These are phyloP conservation scores for Ilyonectria mors-panacis DNA, from an alignment of 2,329 filamentous ascomycete genomes.

Conservation along the genomic window DNA sequence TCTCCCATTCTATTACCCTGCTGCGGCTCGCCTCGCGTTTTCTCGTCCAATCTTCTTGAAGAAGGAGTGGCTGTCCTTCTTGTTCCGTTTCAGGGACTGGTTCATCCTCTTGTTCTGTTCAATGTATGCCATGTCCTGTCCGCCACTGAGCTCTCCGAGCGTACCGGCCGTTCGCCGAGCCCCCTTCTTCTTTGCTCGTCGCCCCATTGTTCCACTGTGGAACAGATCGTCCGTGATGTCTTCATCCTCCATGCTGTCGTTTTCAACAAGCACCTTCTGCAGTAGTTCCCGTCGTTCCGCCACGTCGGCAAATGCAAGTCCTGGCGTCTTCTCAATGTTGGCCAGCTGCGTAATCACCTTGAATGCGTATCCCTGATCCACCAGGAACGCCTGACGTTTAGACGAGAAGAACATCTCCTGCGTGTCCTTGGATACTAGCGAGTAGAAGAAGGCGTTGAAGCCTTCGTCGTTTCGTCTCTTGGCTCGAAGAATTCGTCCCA, in stretches of 20 bases:
- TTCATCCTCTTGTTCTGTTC: slow-evolving; percentile 84
- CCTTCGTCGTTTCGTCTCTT: slow-evolving; percentile 98
- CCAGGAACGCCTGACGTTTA: slow-evolving; percentile 95
- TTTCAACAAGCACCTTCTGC: slow-evolving; percentile 90
- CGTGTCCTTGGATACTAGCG: slow-evolving; percentile 95
- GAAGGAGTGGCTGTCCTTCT: slow-evolving; percentile 57
- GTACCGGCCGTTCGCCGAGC: slow-evolving; percentile 87
- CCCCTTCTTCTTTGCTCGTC: slow-evolving; percentile 67
- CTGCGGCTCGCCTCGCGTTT: slow-evolving; percentile 56
- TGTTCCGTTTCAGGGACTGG: slow-evolving; percentile 56
- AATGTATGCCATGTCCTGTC: slow-evolving; percentile 97
- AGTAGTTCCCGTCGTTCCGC: slow-evolving; percentile 88
- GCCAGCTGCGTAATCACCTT: slow-evolving; percentile 97
- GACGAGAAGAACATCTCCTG: slow-evolving; percentile 98
- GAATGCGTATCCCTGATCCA: slow-evolving; percentile 98
- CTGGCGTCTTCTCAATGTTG: slow-evolving; percentile 87
- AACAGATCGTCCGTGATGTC: slow-evolving; percentile 67
- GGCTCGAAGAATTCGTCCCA: slow-evolving; percentile 93
- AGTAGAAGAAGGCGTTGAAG: slow-evolving; percentile 99
- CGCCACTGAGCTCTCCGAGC: slow-evolving; percentile 88
- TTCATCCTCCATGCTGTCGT: slow-evolving; percentile 82
- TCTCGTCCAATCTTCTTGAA: slow-evolving; percentile 62
- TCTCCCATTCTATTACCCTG: slow-evolving; percentile 39
- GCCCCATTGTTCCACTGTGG: slow-evolving; percentile 61
- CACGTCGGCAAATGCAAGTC: slow-evolving; percentile 84